Evolutionary conservation across 108 stramenopile species (phyloP), one percentile per base, ranked within the genome.

Genomic region (Skeletonema potamos): DNA sequence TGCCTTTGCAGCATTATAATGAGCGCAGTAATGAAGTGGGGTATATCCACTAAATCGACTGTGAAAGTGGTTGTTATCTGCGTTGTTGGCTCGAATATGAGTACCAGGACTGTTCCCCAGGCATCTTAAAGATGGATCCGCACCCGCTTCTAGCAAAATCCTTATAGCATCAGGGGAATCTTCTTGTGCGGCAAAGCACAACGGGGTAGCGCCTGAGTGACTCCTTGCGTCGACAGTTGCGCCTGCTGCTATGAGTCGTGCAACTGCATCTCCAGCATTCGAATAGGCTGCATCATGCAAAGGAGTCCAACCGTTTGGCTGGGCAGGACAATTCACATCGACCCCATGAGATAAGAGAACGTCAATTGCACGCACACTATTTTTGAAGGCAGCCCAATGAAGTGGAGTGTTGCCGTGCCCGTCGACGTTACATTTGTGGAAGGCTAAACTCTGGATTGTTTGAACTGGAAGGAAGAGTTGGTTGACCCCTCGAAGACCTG

Each of bases 371-470:
- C 82, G 57, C 4, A 80, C 76, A 77, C 84, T 79, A 66, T 95
- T 89, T 71, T 95, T 95, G 72, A 95, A 95, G 30, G 87, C 77
- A 15, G 93, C 93, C 93, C 93, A 95, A 48, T 95, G 93, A 9
- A 95, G 77, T 12, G 93, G 88, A 20, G 90, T 92, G 68, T 95
- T 95, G 11, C 93, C 93, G 72, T 95, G 93, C 0, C 91, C 93
- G 74, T 95, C 93, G 24, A 68, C 60, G 33, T 73, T 79, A 12
- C 54, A 58, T 39, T 62, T 67, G 33, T 67, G 51, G 17, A 73
- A 68, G 22, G 22, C 48, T 30, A 39, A 57, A 68, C 33, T 58
- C 11, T 58, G 34, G 6, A 57, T 68, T 27, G 37, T 34, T 68
- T 68, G 66, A 22, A 57, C 41, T 37, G 56, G 37, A 5, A 24